A percentile compares a stretch with the other conserved stretches of the same genome.
Conservation (phyloP, 2,329 filamentous ascomycete genomes). For the Mollisiaceae sp. region DNA sequence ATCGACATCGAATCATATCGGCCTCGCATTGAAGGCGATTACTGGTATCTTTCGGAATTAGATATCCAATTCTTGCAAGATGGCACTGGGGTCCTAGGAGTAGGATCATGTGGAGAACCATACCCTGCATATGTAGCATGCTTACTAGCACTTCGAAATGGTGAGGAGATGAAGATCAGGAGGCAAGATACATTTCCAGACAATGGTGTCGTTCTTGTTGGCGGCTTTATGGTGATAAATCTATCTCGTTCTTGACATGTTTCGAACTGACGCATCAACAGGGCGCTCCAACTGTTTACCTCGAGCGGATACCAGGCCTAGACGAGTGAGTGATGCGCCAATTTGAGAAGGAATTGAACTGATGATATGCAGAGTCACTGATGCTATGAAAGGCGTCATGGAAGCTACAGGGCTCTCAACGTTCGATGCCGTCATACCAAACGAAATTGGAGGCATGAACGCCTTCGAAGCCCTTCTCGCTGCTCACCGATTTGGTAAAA, state of each 20-base stretch:
- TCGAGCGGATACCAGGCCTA: conserved; percentile 40
- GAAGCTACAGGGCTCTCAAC: conserved; percentile 27
- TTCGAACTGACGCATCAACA: conserved; percentile 14
- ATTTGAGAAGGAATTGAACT: conserved; percentile 11
- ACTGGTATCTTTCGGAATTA: conserved; percentile 63
- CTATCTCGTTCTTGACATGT: neutral
- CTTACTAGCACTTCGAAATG: conserved; percentile 39
- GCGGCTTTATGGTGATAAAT: conserved; percentile 39
- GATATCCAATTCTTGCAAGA: conserved; percentile 62
- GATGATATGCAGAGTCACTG: conserved; percentile 33
- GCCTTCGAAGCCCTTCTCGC: conserved; percentile 44
- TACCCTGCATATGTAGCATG: conserved; percentile 53
- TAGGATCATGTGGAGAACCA: conserved; percentile 60
- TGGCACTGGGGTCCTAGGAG: conserved; percentile 66
- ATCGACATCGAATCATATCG: conserved; percentile 40
- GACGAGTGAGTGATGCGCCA: conserved; percentile 32
- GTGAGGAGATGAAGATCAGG: conserved; percentile 35
- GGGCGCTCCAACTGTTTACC: conserved; percentile 41
- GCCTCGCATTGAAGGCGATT: conserved; percentile 54
- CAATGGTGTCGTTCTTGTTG: conserved; percentile 36
- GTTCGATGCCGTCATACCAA: conserved; percentile 59
- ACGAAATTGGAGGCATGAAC: conserved; percentile 72
- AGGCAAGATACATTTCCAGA: conserved; percentile 40
- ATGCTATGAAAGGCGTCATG: conserved; percentile 39
- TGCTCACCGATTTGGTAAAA: conserved; percentile 37